Evolutionary conservation across 345 rosid genomes (phyloP).

Genomic region (Mallotus nudiflorus): DNA sequence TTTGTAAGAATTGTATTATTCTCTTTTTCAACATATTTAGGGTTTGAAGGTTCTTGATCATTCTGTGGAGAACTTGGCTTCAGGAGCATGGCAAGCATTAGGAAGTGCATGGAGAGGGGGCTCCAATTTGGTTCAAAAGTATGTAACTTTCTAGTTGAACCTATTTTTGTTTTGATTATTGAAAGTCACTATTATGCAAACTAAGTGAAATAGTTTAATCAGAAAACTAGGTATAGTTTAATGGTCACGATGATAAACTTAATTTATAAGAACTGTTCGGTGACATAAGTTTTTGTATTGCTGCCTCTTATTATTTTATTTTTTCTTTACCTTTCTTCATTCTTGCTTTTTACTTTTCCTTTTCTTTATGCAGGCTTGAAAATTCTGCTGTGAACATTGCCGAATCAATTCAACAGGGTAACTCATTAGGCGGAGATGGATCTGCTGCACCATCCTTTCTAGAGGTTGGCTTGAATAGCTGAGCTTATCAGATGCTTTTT

Average conservation of each 20-base stretch:
- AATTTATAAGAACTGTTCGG: conserved; percentile 9
- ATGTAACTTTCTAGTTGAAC: conserved; percentile 31
- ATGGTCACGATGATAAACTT: background rate
- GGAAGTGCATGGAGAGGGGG: conserved; percentile 89
- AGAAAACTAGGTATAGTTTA: background rate
- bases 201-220: background rate
- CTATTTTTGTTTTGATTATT: background rate
- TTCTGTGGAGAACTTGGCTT: conserved; percentile 87
- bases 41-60: conserved; percentile 85
- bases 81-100: conserved; percentile 95
- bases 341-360: background rate
- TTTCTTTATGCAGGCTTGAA: conserved; percentile 61
- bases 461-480: conserved; percentile 60
- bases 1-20: background rate
- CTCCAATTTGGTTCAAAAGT: conserved; percentile 75
- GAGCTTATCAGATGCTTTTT: conserved; percentile 16
- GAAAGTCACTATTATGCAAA: background rate
- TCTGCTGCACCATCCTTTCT: conserved; percentile 80
- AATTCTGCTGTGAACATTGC: conserved; percentile 64
- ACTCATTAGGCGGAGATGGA: conserved; percentile 54
- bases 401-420: conserved; percentile 67
- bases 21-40: conserved; percentile 36
- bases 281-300: background rate
- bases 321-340: background rate
- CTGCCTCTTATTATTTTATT: no score